Conservation (phyloP, 345 rosid genomes). For the Ailanthus altissimus region DNA sequence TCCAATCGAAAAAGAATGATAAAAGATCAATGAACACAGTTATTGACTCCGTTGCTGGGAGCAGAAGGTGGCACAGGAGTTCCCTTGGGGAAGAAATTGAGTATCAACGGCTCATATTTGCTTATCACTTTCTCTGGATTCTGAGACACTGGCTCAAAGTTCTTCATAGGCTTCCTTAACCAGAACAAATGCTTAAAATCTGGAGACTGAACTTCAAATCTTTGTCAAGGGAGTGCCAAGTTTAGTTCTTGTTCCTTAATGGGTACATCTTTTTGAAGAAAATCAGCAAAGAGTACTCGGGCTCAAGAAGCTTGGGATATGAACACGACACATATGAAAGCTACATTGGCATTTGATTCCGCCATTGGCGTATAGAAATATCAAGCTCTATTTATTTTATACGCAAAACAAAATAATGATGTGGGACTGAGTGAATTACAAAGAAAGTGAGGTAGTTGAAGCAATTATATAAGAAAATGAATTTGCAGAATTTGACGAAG, state of each 20-base stretch:
- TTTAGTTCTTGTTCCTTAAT: not conserved
- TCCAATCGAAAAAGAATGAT: not conserved
- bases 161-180: not conserved
- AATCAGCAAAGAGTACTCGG: slow-evolving; percentile 13
- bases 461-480: slow-evolving; percentile 4
- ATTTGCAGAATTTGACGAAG: not conserved
- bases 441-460: not conserved
- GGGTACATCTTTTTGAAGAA: not conserved
- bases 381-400: not conserved
- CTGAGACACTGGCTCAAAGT: not conserved
- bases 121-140: not conserved
- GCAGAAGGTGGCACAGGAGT: slow-evolving; percentile 28
- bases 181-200: not conserved
- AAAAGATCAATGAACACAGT: slow-evolving; percentile 11
- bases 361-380: not conserved
- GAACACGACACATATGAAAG: not conserved
- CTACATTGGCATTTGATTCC: not conserved
- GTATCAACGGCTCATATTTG: slow-evolving; percentile 24
- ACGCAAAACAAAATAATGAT: not conserved
- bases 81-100: slow-evolving; percentile 36
- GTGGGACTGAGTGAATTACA: not conserved
- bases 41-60: slow-evolving; percentile 37
- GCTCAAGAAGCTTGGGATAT: slow-evolving; percentile 17
- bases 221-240: not conserved
- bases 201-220: not conserved